Percentiles rank a stretch among this genome's conserved stretches.
phyloP scores from a whole-genome alignment of 306 rosid species.

The Corylus avellana region DNA sequence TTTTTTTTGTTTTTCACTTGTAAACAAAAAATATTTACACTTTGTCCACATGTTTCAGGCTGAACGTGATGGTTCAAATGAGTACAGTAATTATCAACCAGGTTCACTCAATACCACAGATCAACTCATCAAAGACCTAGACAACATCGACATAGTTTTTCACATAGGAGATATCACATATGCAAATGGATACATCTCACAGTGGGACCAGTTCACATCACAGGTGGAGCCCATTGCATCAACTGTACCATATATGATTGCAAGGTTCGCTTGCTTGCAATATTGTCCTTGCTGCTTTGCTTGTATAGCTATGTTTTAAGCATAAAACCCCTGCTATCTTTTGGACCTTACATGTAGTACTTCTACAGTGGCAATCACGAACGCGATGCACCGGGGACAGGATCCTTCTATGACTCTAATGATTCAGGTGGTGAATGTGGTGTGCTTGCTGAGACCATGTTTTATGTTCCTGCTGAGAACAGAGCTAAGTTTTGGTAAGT shows the following conservation, averaged over 20 bases:
- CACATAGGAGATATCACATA: conserved; percentile 11
- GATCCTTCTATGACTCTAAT: neutral
- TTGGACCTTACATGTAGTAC: neutral
- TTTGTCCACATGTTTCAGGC: conserved; percentile 3
- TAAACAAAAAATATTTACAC: neutral
- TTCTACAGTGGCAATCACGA: conserved; percentile 11
- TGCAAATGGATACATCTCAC: conserved; percentile 10
- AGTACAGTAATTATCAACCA: conserved; percentile 10
- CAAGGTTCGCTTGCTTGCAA: neutral
- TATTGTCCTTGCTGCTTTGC: neutral
- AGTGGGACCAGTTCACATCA: conserved; percentile 12
- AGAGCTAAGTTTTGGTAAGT: conserved; percentile 15
- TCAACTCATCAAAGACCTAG: conserved; percentile 19
- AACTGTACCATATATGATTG: conserved; percentile 9
- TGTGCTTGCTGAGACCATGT: conserved; percentile 11
- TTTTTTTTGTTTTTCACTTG: neutral
- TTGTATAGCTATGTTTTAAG: neutral
- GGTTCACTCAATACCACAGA: conserved; percentile 26
- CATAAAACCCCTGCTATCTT: neutral
- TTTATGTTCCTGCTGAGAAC: conserved; percentile 12
- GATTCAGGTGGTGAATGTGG: conserved; percentile 12
- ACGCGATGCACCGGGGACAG: neutral
- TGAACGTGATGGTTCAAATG: conserved; percentile 30
- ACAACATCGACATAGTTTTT: neutral
- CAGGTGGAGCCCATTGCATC: conserved; percentile 2